Base-by-base conservation (phyloP, 306 rosid genomes). In the Medicago lupulina region DNA sequence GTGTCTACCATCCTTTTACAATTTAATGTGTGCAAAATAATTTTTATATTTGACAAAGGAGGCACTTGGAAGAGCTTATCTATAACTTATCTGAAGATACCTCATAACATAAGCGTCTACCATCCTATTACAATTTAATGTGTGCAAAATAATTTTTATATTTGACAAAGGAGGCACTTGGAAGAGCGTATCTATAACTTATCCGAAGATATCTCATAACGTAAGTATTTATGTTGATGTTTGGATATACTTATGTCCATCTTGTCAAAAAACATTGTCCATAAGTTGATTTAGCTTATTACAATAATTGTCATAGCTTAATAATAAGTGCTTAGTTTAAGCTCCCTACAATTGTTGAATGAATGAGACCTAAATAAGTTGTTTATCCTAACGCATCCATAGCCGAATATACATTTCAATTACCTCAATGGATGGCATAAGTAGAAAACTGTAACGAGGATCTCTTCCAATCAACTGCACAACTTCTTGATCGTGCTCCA, bases 391-490 rank as follows among this genome's bases (percentile, higher is more conserved):
- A 44, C 57, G 0, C 18, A 21, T 43, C 57, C 72, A 63, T 7
- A 67, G 57, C 23, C 79, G 53, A 15, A 47, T 53, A 62, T 19
- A 59, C 15, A 43, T 59, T 19, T 66, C 73, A 80, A 50, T 67
- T 64, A 91, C 98, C 98, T 91, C 97, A 51, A 91, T 70, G 44
- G 97, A 94, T 14, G 97, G 97, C 83, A 94, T 51, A 70, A 94
- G 87, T 67, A 94, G 83, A 55, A 79, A 87, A 71, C 89, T 64
- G 73, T 91, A 94, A 18, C 91, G 89, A 51, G 96, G 96, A 87
- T 91, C 97, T 81, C 98, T 87, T 81, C 98, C 98, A 76, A 94
- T 55, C 97, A 94, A 91, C 76, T 91, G 96, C 31, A 85, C 79
- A 58, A 94, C 89, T 87, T 94, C 97, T 85, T 94, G 98, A 81